Conservation (phyloP, 164 flowering plant species). For the Buxus sempervirens region DNA sequence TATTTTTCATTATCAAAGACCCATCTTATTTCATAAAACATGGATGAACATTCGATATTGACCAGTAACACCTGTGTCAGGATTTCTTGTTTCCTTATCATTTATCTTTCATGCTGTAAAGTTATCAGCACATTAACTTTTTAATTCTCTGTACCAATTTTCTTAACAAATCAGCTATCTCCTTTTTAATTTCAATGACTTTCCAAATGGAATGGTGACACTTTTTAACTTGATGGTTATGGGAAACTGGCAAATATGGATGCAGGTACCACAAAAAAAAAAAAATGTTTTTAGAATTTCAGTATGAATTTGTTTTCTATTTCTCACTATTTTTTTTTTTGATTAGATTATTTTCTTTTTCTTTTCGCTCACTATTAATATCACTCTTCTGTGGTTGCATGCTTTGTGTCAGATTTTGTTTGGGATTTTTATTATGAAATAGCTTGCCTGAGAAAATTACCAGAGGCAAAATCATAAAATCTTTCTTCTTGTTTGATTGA, state of each 20-base stretch:
- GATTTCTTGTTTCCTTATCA: constrained; percentile 1
- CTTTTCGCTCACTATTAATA: neutral
- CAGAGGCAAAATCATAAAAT: neutral
- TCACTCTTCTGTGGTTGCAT: neutral
- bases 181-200: constrained; percentile 96
- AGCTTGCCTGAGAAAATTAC: neutral
- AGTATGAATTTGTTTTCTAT: neutral
- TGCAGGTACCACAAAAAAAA: constrained; percentile 73
- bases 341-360: neutral
- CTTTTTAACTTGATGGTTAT: constrained; percentile 88
- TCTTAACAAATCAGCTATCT: constrained; percentile 78
- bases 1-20: neutral
- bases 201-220: constrained; percentile 97
- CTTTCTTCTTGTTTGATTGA: neutral
- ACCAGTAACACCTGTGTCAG: neutral
- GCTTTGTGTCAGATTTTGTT: neutral
- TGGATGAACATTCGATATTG: neutral
- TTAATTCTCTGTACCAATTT: constrained; percentile 13
- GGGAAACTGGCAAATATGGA: constrained; percentile 93
- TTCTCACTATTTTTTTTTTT: neutral
- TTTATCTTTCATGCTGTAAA: neutral
- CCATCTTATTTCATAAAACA: neutral
- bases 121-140: neutral
- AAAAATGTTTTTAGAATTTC: too few species aligned
- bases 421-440: neutral